phyloP scores from a whole-genome alignment of 345 rosid species.

The Salix caprea region DNA sequence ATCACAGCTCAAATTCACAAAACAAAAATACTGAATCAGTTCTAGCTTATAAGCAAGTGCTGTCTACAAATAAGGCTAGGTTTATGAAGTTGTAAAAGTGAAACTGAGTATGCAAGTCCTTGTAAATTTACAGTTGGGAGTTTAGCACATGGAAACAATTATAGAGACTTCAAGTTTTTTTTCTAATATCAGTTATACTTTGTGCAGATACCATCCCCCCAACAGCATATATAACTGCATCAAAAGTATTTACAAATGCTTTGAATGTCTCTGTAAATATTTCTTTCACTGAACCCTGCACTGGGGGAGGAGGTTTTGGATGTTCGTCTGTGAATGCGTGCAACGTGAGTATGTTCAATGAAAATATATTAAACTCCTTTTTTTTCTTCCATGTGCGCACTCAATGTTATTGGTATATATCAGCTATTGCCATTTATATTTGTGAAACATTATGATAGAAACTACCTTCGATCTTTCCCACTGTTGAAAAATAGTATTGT shows the following conservation, averaged over 20 bases:
- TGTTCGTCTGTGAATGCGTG: slow-evolving; percentile 77
- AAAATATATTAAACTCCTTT: slow-evolving; percentile 7
- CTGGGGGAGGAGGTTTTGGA: slow-evolving; percentile 63
- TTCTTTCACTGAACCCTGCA: slow-evolving; percentile 73
- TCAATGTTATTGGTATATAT: not conserved
- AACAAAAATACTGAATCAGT: not conserved
- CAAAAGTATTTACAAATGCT: slow-evolving; percentile 68
- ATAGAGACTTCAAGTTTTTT: not conserved
- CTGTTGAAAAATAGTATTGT: not conserved
- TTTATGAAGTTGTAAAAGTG: not conserved
- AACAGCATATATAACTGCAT: slow-evolving; percentile 58
- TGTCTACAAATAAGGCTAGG: not conserved
- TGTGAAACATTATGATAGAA: not conserved
- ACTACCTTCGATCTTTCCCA: not conserved
- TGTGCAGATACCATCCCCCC: slow-evolving; percentile 79
- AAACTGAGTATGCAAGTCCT: not conserved
- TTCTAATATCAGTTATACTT: slow-evolving; percentile 15
- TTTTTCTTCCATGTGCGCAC: not conserved
- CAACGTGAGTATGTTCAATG: slow-evolving; percentile 70
- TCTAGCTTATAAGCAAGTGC: not conserved
- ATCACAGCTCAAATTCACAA: not conserved
- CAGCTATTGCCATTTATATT: not conserved
- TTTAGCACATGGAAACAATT: not conserved
- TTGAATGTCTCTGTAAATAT: slow-evolving; percentile 65
- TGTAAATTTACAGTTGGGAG: not conserved